phyloP scores from a whole-genome alignment of 2,329 filamentous ascomycete species.

The Myriosclerotinia duriaeana region DNA sequence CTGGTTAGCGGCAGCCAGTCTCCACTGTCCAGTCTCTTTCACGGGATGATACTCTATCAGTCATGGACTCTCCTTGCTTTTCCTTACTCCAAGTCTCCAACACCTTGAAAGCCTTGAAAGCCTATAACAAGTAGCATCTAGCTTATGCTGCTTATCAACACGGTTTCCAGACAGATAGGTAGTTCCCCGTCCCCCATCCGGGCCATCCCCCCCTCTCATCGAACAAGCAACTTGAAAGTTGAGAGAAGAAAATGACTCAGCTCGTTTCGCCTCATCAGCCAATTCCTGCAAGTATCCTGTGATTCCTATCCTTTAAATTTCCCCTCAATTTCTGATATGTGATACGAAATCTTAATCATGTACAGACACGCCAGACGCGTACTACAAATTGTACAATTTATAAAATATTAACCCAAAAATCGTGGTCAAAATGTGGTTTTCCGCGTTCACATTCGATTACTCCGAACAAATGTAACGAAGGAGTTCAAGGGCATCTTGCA shows the following conservation, averaged over 20 bases:
- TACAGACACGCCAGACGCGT: conserved; percentile 4
- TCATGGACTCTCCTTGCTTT: background rate
- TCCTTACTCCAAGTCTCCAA: too few relatives aligned
- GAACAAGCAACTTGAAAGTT: background rate
- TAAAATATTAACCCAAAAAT: background rate
- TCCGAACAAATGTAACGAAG: background rate
- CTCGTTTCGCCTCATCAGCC: background rate
- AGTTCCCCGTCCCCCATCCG: too few relatives aligned
- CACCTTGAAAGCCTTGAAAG: too few relatives aligned
- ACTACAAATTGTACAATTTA: background rate
- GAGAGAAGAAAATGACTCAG: background rate
- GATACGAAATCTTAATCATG: conserved; percentile 14
- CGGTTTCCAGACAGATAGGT: too few relatives aligned
- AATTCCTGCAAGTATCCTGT: conserved; percentile 8
- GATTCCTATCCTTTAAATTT: conserved; percentile 8
- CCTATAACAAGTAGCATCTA: too few relatives aligned
- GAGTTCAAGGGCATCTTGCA: background rate
- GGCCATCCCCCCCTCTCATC: too few relatives aligned
- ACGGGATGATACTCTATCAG: background rate
- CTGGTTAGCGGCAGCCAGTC: too few relatives aligned
- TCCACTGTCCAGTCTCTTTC: too few relatives aligned
- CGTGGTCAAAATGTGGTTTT: conserved; percentile 17
- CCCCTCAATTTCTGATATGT: conserved; percentile 8
- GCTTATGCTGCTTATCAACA: too few relatives aligned
- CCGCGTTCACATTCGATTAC: conserved; percentile 12